Evolutionary conservation across 805 yeast species (phyloP).

Genomic region (Sugiyamaella lignohabitans): DNA sequence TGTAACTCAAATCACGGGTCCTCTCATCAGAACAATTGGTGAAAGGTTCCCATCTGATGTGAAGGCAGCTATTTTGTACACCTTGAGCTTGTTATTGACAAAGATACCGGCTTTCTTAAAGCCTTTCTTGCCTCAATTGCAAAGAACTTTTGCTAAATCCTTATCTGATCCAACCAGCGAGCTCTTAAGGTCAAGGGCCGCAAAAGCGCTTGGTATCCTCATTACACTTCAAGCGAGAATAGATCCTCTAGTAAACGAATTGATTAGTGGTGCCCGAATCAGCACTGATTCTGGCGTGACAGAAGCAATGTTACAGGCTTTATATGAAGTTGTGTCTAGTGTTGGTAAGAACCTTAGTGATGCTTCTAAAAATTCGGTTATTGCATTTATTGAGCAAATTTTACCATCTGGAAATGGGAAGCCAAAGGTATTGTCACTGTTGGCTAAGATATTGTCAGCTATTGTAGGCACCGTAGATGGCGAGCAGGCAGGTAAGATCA

Average conservation of each 20-base stretch:
- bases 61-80: constrained; percentile 86
- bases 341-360: constrained; percentile 78
- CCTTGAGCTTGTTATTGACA: constrained; percentile 67
- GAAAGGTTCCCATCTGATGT: constrained; percentile 88
- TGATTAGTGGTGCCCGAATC: constrained; percentile 62
- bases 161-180: constrained; percentile 68
- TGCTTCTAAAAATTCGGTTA: constrained; percentile 58
- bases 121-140: constrained; percentile 96
- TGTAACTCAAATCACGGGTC: constrained; percentile 94
- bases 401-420: constrained; percentile 2
- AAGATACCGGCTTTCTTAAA: constrained; percentile 86
- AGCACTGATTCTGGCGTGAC: constrained; percentile 65
- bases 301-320: constrained; percentile 70
- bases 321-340: constrained; percentile 70
- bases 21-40: constrained; percentile 94
- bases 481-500: constrained; percentile 23
- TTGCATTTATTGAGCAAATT: constrained; percentile 61
- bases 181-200: constrained; percentile 73
- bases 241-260: constrained; percentile 83
- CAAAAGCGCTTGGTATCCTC: constrained; percentile 79
- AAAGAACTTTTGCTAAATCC: constrained; percentile 92
- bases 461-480: constrained; percentile 53
- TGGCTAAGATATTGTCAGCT: constrained; percentile 74
- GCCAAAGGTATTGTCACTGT: constrained; percentile 36
- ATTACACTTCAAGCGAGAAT: constrained; percentile 88